Evolutionary conservation across 1,284 basidiomycete species (phyloP), one percentile per base, ranked within the genome.

Genomic region (Mycena citricolor): DNA sequence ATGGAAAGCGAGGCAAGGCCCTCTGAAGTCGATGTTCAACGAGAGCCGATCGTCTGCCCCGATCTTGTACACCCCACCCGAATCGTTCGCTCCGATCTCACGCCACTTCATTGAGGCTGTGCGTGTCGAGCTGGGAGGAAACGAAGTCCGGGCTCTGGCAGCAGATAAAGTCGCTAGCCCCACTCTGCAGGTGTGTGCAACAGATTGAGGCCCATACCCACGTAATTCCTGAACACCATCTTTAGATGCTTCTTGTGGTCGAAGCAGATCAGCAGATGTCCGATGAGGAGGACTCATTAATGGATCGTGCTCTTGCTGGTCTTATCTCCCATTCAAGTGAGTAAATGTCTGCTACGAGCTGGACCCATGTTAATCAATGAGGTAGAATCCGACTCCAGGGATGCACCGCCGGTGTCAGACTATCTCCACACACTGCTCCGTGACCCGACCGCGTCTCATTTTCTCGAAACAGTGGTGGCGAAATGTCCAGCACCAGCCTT

Each of bases 381-480:
- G 76, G 68, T 22, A 61, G 71, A 8, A 57, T n/a, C n/a, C n/a
- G n/a, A 69, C 33, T 57, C 65, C 13, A 49, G 58, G 14, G 56
- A 54, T 10, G 57, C 61, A 3, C 57, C 65, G 7, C 74, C 81
- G 51, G 60, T 73, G 11, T 88, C 86, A 1, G 87, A 91, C 55
- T 93, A 85, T 60, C 67, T 94, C 34, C 74, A 77, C 5, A 87
- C 88, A 0, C 75, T 95, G 5, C 72, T 94, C 11, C 79, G 90
- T 28, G 89, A 94, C 57, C 77, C 85, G 4, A 91, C 88, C 1
- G 86, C 93, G 1, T 94, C 93, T 1, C 91, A 94, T 60, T 73
- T 94, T 2, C 72, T 93, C 10, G 93, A 97, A 65, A 81, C 82
- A 0, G 69, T 94, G 21, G 76, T 94, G 20, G 64, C 66, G 3